phyloP scores from a whole-genome alignment of 73 alveolate species.

The Paramecium sexaurelia region DNA sequence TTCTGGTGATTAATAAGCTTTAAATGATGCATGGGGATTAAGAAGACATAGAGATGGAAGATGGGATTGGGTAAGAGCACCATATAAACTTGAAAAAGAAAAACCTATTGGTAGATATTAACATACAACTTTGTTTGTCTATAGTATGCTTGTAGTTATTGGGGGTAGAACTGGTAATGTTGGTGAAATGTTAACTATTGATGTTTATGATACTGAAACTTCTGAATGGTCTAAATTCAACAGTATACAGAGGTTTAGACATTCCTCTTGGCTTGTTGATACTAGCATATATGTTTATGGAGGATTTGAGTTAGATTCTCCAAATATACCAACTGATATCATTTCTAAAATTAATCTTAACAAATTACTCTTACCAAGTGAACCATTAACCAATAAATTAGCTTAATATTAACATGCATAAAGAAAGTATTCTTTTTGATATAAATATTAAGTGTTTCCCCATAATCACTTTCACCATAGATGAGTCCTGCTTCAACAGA shows the following conservation, averaged over 20 bases:
- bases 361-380: conserved; percentile 81
- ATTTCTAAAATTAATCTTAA: conserved; percentile 81
- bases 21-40: conserved; percentile 95
- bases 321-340: conserved; percentile 86
- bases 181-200: conserved; percentile 85
- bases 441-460: conserved; percentile 36
- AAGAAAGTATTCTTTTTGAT: conserved; percentile 18
- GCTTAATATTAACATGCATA: conserved; percentile 61
- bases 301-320: conserved; percentile 91
- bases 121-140: conserved; percentile 87
- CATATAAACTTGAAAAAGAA: conserved; percentile 84
- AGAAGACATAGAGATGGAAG: conserved; percentile 95
- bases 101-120: conserved; percentile 87
- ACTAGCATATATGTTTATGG: conserved; percentile 88
- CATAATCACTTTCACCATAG: conserved; percentile 2
- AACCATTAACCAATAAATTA: conserved; percentile 73
- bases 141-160: conserved; percentile 85
- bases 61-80: conserved; percentile 97
- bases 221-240: conserved; percentile 92
- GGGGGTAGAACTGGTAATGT: conserved; percentile 94
- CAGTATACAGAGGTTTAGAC: conserved; percentile 85
- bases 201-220: conserved; percentile 92
- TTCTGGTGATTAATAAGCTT: conserved; percentile 83
- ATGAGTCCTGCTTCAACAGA: conserved; percentile 30
- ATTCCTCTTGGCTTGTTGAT: conserved; percentile 90